Percentiles rank a stretch among this genome's conserved stretches.
These are phyloP conservation scores for Globisporangium ultimum DNA, from an alignment of 352 stramenopile species.

Conservation along the genomic window DNA sequence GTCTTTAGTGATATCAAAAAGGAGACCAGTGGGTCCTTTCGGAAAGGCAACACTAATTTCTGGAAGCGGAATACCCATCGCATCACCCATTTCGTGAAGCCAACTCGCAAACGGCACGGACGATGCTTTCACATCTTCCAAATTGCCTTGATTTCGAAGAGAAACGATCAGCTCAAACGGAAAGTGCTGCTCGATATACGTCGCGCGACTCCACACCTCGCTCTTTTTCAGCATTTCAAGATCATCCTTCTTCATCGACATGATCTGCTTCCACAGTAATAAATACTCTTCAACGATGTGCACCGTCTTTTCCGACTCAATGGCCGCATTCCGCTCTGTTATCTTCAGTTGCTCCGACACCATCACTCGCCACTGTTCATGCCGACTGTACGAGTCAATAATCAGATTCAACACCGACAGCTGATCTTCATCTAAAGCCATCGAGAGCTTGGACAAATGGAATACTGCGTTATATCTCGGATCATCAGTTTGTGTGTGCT, in stretches of 20 bases:
- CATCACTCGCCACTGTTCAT: constrained; percentile 74
- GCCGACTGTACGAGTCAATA: constrained; percentile 60
- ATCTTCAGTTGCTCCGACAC: constrained; percentile 69
- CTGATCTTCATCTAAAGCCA: constrained; percentile 82
- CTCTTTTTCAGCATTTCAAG: constrained; percentile 66
- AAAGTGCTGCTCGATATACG: constrained; percentile 61
- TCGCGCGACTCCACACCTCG: constrained; percentile 46
- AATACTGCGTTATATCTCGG: constrained; percentile 77
- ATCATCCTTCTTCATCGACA: constrained; percentile 57
- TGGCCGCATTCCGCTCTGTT: constrained; percentile 44
- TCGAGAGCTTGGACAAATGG: constrained; percentile 73
- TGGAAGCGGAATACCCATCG: constrained; percentile 71
- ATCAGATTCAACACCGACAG: constrained; percentile 74
- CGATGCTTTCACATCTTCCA: constrained; percentile 36
- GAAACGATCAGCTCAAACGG: constrained; percentile 74
- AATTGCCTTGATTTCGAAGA: constrained; percentile 68
- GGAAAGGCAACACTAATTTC: constrained; percentile 78
- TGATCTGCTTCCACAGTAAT: constrained; percentile 59
- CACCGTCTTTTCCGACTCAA: constrained; percentile 36
- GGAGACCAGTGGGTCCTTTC: constrained; percentile 57
- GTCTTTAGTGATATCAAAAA: constrained; percentile 42
- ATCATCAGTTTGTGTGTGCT: constrained; percentile 68
- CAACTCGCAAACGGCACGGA: constrained; percentile 43
- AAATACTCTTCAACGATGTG: constrained; percentile 68
- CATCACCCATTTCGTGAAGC: constrained; percentile 66